Base-by-base conservation (phyloP, 345 rosid genomes). In the Geranium brycei region DNA sequence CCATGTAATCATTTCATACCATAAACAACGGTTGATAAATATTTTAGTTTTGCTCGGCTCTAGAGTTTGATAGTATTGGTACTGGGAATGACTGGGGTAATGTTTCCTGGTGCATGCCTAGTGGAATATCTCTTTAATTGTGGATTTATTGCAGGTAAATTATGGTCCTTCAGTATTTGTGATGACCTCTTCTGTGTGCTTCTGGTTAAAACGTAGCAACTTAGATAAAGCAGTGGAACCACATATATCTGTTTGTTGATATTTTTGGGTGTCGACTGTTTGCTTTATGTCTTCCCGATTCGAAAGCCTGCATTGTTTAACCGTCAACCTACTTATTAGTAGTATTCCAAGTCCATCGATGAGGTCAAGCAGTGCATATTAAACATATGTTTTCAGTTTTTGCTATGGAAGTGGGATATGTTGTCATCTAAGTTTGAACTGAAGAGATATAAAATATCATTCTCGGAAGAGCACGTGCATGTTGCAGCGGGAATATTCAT, bases 1-100 rank as follows among this genome's bases (percentile, higher is more conserved):
- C 2, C 64, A 38, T 72, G 57, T 65, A 59, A 59, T 64, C 18
- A 19, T 16, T 14, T 13, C 51, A 28, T 40, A 16, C 47, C 59
- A 58, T 59, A 7, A 17, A 72, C 61, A 59, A 63, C 15, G 1
- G 32, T 7, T 47, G 31, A 18, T 12, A 55, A 5, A 38, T 51
- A 62, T 38, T 19, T 51, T 16, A 62, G 55, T 62, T 47, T 47
- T 47, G 12, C 53, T 47, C 53, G 13, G 53, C 11, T 6, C 53
- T 47, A 47, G 5, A 47, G 53, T 47, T 47, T 8, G 11, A 3
- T 47, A 47, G 10, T 47, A 1, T 0, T 47, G 53, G 53, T 47
- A 47, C 10, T 35, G 53, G 53, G 7, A 11, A 47, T 5, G 18
- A 8, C 4, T n/a, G 59, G 59, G 41, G 41, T 35, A 35, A 35